Evolutionary conservation across 306 rosid genomes (phyloP).

Genomic region (Ormosia semicastrata): DNA sequence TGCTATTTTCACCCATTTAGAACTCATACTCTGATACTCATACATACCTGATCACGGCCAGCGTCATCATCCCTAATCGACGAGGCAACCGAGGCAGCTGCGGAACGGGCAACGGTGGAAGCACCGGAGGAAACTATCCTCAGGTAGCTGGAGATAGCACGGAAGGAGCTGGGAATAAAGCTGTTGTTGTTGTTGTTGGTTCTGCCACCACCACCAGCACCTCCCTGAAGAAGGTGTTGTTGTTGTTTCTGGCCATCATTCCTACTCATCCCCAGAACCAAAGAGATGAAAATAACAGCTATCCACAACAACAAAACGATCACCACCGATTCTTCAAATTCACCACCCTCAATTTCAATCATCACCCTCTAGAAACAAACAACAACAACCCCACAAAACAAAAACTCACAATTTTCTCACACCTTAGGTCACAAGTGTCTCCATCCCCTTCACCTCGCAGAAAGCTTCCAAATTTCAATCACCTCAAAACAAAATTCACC

Average conservation of each 20-base stretch:
- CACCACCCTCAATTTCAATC: constrained; percentile 45
- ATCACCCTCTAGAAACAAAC: constrained; percentile 46
- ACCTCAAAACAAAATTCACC: constrained; percentile 25
- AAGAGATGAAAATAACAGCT: constrained; percentile 36
- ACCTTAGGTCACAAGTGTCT: constrained; percentile 42
- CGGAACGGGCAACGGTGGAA: constrained; percentile 77
- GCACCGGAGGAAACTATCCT: constrained; percentile 79
- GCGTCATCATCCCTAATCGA: constrained; percentile 58
- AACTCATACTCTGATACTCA: neutral
- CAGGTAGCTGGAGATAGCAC: constrained; percentile 69
- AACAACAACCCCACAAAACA: constrained; percentile 16
- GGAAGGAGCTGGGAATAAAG: constrained; percentile 67
- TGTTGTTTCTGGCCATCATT: constrained; percentile 63
- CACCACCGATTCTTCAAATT: constrained; percentile 39
- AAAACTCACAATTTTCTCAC: neutral
- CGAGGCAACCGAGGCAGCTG: constrained; percentile 68
- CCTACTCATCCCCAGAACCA: constrained; percentile 69
- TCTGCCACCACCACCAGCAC: constrained; percentile 48
- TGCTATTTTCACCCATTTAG: neutral
- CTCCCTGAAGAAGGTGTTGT: constrained; percentile 33
- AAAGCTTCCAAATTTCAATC: constrained; percentile 39
- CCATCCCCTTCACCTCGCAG: constrained; percentile 40
- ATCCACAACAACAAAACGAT: constrained; percentile 31
- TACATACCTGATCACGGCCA: constrained; percentile 60
- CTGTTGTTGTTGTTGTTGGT: constrained; percentile 32